phyloP scores from a whole-genome alignment of 2,329 filamentous ascomycete species.

The Canariomyces notabilis region DNA sequence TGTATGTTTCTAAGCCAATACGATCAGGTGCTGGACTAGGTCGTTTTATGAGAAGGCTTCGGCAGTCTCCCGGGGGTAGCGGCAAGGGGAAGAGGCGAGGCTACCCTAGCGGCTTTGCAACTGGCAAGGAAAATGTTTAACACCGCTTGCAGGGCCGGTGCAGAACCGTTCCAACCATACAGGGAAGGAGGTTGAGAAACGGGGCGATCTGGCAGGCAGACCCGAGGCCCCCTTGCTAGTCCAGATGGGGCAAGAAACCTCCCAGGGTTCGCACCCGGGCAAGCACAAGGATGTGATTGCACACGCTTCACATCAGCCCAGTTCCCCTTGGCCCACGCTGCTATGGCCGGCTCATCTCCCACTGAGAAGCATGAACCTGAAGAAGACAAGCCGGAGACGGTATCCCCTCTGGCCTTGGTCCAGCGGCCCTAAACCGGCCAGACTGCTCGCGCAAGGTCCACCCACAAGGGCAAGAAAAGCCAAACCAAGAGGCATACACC shows the following conservation, averaged over 20 bases:
- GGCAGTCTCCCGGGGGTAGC: constrained; percentile 43
- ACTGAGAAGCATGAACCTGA: not conserved
- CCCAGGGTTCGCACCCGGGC: constrained; percentile 10
- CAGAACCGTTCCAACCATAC: constrained; percentile 43
- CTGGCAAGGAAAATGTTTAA: constrained; percentile 25
- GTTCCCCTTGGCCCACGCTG: constrained; percentile 11
- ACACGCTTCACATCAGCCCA: not conserved
- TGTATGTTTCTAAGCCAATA: constrained; percentile 39
- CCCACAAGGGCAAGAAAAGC: not conserved
- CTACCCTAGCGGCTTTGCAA: constrained; percentile 25
- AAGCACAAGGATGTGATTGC: constrained; percentile 12
- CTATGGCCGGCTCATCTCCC: constrained; percentile 12
- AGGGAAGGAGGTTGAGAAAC: constrained; percentile 44
- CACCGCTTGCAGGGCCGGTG: constrained; percentile 33
- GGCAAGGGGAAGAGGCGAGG: constrained; percentile 31
- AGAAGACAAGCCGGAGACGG: not conserved
- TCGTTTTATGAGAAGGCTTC: constrained; percentile 44
- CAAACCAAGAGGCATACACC: not conserved
- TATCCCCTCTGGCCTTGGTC: constrained; percentile 5
- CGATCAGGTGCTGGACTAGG: constrained; percentile 45
- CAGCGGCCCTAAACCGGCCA: not conserved
- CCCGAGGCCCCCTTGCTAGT: constrained; percentile 24
- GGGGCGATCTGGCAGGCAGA: constrained; percentile 34
- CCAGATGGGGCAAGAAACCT: constrained; percentile 24
- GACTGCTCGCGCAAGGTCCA: not conserved